Evolutionary conservation across 495 filamentous ascomycete genomes (phyloP), one percentile per base, ranked within the genome.

Genomic region (Penicillium psychrofluorescens): DNA sequence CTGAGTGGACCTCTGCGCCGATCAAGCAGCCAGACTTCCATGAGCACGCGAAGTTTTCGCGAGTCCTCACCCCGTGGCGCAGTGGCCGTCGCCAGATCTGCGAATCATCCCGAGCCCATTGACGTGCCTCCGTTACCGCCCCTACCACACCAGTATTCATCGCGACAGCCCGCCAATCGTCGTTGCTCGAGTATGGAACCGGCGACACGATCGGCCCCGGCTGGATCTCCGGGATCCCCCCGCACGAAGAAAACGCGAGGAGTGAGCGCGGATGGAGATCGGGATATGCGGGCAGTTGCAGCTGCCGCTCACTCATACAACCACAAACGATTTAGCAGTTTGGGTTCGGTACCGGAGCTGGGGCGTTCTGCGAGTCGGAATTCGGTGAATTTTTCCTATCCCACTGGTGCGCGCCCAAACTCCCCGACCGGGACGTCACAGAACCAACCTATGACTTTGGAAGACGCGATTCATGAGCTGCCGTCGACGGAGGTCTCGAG

Each of bases 381-480:
- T 35, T 89, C 85, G 3, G 71, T 91, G 51, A 95, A 95, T 63
- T 94, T 92, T 54, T 95, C 90, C 7, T 87, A 89, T 33, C 89
- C 89, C 4, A 81, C 79, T 54, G 75, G 75, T 52, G 66, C 76
- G 13, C 70, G 71, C 4, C 60, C 64, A 1, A 73, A 51, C 28
- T 73, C 74, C 33, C 68, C 66, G 11, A 61, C 53, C n/a, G 43
- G 51, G 10, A 35, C 45, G 6, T n/a, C 30, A 11, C 51, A 57
- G 29, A 52, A 58, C 48, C 40, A 40, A 1, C 46, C 40, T 38
- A 55, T 34, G 43, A 46, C 13, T 38, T 51, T 44, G 22, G 38
- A 48, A 7, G 33, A 41, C 13, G 51, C 52, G 7, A 51, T 40
- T 36, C 50, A 43, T 4, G 57, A 49, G 11, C 14, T 59, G 29